Conservation (phyloP, 805 yeast genomes). For the Ogataea nitratoaversa region DNA sequence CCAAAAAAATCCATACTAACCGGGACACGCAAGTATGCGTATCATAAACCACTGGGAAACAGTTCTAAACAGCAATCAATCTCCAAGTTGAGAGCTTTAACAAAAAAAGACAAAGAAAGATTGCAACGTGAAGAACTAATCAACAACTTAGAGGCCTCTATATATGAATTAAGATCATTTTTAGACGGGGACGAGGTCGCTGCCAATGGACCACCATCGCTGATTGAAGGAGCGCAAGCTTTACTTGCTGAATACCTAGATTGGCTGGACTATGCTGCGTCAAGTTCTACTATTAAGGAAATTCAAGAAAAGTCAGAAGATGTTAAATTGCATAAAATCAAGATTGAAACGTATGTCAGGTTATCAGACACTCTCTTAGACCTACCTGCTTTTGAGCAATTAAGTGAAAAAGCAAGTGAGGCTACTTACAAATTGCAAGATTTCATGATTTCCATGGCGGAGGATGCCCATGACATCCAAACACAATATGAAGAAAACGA, state of each 20-base stretch:
- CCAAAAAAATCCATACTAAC: conserved; percentile 20
- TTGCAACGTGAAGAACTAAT: conserved; percentile 50
- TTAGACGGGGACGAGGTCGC: conserved; percentile 51
- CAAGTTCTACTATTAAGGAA: conserved; percentile 39
- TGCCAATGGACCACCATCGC: conserved; percentile 37
- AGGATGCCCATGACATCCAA: conserved; percentile 40
- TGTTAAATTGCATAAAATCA: conserved; percentile 24
- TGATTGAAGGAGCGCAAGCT: conserved; percentile 33
- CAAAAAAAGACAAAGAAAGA: conserved; percentile 52
- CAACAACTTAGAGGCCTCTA: conserved; percentile 67
- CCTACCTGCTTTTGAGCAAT: conserved; percentile 36
- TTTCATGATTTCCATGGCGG: conserved; percentile 40
- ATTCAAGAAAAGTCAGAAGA: conserved; percentile 34
- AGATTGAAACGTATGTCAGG: conserved; percentile 35
- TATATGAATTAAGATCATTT: conserved; percentile 63
- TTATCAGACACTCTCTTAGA: conserved; percentile 47
- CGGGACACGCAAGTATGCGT: conserved; percentile 31
- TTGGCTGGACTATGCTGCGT: conserved; percentile 77
- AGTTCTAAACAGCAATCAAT: conserved; percentile 43
- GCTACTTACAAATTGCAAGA: conserved; percentile 41
- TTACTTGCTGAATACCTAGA: conserved; percentile 51
- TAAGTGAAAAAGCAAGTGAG: conserved; percentile 40
- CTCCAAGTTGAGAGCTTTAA: conserved; percentile 48
- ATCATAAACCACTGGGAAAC: conserved; percentile 46
- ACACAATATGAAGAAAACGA: conserved; percentile 40